Base-by-base conservation (phyloP, 2,329 filamentous ascomycete species). In the Neonectria hederae region DNA sequence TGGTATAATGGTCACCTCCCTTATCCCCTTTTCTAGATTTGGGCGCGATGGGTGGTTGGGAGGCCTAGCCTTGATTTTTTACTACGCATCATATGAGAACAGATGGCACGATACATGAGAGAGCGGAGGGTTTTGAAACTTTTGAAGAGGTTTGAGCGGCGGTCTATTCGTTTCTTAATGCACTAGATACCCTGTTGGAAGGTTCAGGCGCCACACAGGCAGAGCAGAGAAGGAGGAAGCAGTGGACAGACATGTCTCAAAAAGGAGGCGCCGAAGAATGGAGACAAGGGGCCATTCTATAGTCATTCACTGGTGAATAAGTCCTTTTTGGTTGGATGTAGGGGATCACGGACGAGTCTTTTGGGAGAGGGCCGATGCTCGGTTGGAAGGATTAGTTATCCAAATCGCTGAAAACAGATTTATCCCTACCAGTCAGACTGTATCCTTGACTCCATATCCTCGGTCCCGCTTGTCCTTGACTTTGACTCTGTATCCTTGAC, bases 161-260 rank as follows among this genome's bases (percentile, higher is more conserved):
- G 59, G 70, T 69, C 72, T 72, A 61, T 74, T 73, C 73, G 65
- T 75, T 75, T 73, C 68, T 58, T 67, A 42, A 68, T 67, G 72
- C 68, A 74, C 68, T 66, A 74, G 73, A 75, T 75, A 75, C 73
- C 73, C 72, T 72, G 59, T 69, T 65, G 64, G 60, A 66, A 72
- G 65, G 62, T 64, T 72, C 66, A 65, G 62, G 62, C 45, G 55
- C 55, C 48, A 56, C 28, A 22, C 24, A 42, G 48, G 46, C 24
- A 40, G 51, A 55, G 53, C 38, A 49, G 35, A 45, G 13, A 26
- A 56, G 38, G 35, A 42, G 55, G 35, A 19, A 49, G 26, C 17
- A 54, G 28, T 45, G 48, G 56, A 24, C 42, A 54, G 54, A 56
- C 19, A 42, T 54, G 30, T 45, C 28, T 35, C 40, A 48, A 57